These are phyloP conservation scores for Omphalotus guepiniiformis DNA, from an alignment of 768 basidiomycete genomes.

Conservation along the genomic window DNA sequence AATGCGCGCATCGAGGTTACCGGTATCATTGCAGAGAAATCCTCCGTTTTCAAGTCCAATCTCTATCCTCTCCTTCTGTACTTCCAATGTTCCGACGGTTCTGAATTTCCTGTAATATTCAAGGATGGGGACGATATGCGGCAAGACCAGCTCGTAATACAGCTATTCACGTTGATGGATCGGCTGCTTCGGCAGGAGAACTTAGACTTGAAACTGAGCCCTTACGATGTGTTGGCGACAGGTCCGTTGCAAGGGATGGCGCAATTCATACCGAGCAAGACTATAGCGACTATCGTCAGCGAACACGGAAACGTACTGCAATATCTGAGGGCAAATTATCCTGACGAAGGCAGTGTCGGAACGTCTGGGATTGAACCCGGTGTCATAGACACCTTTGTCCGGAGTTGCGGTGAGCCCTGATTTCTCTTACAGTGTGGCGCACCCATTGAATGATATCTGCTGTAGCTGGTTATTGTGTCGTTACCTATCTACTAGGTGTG, in stretches of 20 bases:
- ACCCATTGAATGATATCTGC: slow-evolving; percentile 11
- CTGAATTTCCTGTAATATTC: slow-evolving; percentile 93
- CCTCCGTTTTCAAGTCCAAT: slow-evolving; percentile 96
- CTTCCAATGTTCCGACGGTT: slow-evolving; percentile 81
- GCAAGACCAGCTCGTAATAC: slow-evolving; percentile 97
- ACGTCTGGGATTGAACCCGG: slow-evolving; percentile 93
- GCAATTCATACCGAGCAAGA: slow-evolving; percentile 94
- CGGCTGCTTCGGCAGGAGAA: slow-evolving; percentile 90
- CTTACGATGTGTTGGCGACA: slow-evolving; percentile 92
- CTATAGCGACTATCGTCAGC: slow-evolving; percentile 90
- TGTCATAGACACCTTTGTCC: slow-evolving; percentile 93
- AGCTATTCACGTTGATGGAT: slow-evolving; percentile 99
- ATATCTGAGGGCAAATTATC: slow-evolving; percentile 80
- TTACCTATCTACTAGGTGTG: slow-evolving; percentile 94
- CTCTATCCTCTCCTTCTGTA: slow-evolving; percentile 88
- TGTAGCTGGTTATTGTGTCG: slow-evolving; percentile 96
- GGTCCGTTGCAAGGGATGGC: slow-evolving; percentile 92
- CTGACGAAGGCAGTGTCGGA: slow-evolving; percentile 92
- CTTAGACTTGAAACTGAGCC: slow-evolving; percentile 85
- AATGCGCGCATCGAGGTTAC: slow-evolving; percentile 83
- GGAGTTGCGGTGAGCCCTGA: slow-evolving; percentile 85
- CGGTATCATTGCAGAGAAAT: slow-evolving; percentile 88
- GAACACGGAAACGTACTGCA: slow-evolving; percentile 87
- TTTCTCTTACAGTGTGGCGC: slow-evolving; percentile 1
- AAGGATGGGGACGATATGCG: slow-evolving; percentile 99